Evolutionary conservation across 495 filamentous ascomycete species (phyloP).

Genomic region (Bathelium albidoporum): DNA sequence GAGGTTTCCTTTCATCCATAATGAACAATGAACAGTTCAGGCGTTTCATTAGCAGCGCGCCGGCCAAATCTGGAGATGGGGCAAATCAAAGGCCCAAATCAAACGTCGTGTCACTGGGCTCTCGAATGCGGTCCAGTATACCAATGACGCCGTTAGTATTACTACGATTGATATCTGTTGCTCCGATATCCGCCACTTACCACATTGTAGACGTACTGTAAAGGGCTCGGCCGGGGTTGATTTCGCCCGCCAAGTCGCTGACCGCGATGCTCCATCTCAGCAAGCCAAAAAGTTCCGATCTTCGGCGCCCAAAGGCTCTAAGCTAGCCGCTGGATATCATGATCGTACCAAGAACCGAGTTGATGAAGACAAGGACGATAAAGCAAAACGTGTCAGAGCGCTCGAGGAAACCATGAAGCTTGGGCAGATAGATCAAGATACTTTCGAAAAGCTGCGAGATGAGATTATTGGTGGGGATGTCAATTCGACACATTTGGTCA

Average conservation of each 20-base stretch:
- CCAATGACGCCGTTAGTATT: constrained; percentile 34
- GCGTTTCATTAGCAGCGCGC: constrained; percentile 57
- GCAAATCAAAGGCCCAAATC: constrained; percentile 25
- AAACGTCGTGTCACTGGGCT: constrained; percentile 42
- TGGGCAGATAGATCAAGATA: constrained; percentile 64
- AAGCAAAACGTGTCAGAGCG: constrained; percentile 55
- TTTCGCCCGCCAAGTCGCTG: constrained; percentile 78
- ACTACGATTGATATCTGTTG: neutral
- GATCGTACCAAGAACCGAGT: constrained; percentile 60
- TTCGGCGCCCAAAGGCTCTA: constrained; percentile 73
- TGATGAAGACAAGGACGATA: constrained; percentile 51
- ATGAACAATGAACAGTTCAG: constrained; percentile 99
- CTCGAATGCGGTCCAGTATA: constrained; percentile 31
- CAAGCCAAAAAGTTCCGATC: constrained; percentile 63
- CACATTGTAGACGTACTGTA: constrained; percentile 52
- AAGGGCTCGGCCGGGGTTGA: constrained; percentile 44
- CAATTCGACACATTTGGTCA: constrained; percentile 71
- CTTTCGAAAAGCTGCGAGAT: constrained; percentile 59
- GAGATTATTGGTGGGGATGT: constrained; percentile 80
- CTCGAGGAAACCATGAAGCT: constrained; percentile 75
- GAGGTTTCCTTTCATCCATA: constrained; percentile 8
- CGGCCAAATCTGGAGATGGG: constrained; percentile 23
- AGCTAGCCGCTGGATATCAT: constrained; percentile 66
- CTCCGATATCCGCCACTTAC: neutral
- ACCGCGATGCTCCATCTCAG: constrained; percentile 50